A percentile compares a stretch with the other conserved stretches of the same genome.
These are phyloP conservation scores for Tieghemiomyces parasiticus DNA, from an alignment of 192 early-diverging fungal species.

Conservation along the genomic window DNA sequence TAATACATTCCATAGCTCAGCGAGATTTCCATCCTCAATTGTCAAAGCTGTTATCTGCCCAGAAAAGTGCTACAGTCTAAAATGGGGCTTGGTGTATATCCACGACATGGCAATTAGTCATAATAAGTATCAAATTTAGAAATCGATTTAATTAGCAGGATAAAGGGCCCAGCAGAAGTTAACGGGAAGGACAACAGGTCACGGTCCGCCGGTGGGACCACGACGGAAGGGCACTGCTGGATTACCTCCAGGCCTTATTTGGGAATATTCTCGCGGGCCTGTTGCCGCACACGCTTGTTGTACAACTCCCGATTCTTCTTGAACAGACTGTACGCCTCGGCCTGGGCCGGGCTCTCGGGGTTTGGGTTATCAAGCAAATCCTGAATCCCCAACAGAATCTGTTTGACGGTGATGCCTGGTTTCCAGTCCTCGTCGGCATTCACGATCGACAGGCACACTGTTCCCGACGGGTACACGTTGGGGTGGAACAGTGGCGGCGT, in stretches of 20 bases:
- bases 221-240: too few relatives aligned
- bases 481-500: conserved; percentile 75
- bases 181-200: background rate
- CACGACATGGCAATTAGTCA: background rate
- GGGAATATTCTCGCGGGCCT: conserved; percentile 30
- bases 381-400: conserved; percentile 89
- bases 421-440: conserved; percentile 94
- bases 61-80: too few relatives aligned
- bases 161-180: background rate
- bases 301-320: conserved; percentile 34
- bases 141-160: background rate
- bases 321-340: conserved; percentile 23
- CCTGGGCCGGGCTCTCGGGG: conserved; percentile 66
- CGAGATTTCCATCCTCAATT: too few relatives aligned
- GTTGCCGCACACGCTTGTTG: conserved; percentile 38
- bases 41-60: too few relatives aligned
- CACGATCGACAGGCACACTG: conserved; percentile 92
- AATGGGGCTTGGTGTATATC: too few relatives aligned
- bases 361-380: conserved; percentile 87
- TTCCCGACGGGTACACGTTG: conserved; percentile 95
- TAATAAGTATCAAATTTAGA: background rate
- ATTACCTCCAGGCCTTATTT: background rate
- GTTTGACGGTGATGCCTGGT: conserved; percentile 90
- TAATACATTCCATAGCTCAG: too few relatives aligned
- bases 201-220: too few relatives aligned